Percentiles rank a stretch among this genome's conserved stretches.
These are phyloP conservation scores for Begonia masoniana DNA, from an alignment of 306 rosid genomes.

Conservation along the genomic window DNA sequence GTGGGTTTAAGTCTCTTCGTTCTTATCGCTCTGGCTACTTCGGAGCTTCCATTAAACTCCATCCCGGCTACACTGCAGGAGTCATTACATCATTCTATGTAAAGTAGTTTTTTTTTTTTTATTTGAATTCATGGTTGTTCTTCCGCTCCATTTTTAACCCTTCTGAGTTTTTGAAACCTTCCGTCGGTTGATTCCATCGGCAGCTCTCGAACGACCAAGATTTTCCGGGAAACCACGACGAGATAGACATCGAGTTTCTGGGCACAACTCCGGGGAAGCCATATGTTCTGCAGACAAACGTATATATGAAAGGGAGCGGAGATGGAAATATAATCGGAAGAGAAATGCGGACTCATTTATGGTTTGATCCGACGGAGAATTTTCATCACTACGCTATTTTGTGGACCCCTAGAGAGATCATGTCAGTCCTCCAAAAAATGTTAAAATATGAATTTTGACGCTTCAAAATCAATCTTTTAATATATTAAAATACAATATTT, in stretches of 20 bases:
- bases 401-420: conserved; percentile 75
- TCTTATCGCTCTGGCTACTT: conserved; percentile 65
- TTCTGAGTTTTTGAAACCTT: not conserved
- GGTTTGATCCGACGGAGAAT: conserved; percentile 86
- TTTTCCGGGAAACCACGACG: conserved; percentile 75
- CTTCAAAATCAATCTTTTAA: not conserved
- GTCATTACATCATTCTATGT: conserved; percentile 71
- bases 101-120: no score
- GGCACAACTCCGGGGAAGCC: conserved; percentile 76
- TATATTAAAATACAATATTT: not conserved
- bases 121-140: no score
- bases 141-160: not conserved
- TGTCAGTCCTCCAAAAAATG: conserved; percentile 24
- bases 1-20: conserved; percentile 71
- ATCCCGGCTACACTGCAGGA: conserved; percentile 83
- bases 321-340: conserved; percentile 63
- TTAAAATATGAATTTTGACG: not conserved
- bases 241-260: conserved; percentile 78
- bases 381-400: conserved; percentile 72
- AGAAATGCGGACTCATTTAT: conserved; percentile 69
- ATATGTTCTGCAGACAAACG: conserved; percentile 83
- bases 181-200: conserved; percentile 7
- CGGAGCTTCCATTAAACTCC: conserved; percentile 67
- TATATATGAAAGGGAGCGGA: conserved; percentile 79
- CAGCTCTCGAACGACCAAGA: conserved; percentile 87